phyloP scores from a whole-genome alignment of 2,329 filamentous ascomycete species.

The Colletotrichum tabaci region DNA sequence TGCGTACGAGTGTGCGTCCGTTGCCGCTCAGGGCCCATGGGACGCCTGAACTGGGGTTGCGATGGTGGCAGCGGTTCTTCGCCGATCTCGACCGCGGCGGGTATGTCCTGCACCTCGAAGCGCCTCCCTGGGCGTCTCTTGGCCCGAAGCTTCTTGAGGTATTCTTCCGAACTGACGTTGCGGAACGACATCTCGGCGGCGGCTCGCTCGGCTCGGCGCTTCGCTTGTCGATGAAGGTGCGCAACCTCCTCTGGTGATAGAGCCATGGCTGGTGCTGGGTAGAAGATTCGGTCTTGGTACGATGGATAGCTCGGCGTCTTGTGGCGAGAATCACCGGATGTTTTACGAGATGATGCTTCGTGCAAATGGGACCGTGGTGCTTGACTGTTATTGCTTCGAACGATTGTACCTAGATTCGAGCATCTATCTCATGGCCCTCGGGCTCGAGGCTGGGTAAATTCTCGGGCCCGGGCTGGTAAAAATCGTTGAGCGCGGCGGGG shows the following conservation, averaged over 20 bases:
- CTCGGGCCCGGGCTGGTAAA: background rate
- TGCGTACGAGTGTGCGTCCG: background rate
- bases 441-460: background rate
- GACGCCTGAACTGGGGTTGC: background rate
- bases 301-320: background rate
- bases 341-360: too few species aligned
- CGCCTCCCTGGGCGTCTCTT: conserved; percentile 29
- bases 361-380: background rate
- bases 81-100: conserved; percentile 32
- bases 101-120: conserved; percentile 25
- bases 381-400: too few species aligned
- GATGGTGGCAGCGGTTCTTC: conserved; percentile 7
- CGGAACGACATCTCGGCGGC: conserved; percentile 36
- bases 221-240: conserved; percentile 34
- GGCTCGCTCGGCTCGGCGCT: conserved; percentile 35
- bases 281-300: background rate
- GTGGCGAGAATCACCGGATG: background rate
- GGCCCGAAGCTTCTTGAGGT: conserved; percentile 26
- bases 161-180: conserved; percentile 34
- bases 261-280: conserved; percentile 3
- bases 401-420: background rate
- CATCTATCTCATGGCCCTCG: background rate
- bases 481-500: conserved; percentile 14
- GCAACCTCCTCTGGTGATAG: conserved; percentile 24
- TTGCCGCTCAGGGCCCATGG: background rate